Conservation (phyloP, 495 filamentous ascomycete genomes). For the Amniculicola lignicola region DNA sequence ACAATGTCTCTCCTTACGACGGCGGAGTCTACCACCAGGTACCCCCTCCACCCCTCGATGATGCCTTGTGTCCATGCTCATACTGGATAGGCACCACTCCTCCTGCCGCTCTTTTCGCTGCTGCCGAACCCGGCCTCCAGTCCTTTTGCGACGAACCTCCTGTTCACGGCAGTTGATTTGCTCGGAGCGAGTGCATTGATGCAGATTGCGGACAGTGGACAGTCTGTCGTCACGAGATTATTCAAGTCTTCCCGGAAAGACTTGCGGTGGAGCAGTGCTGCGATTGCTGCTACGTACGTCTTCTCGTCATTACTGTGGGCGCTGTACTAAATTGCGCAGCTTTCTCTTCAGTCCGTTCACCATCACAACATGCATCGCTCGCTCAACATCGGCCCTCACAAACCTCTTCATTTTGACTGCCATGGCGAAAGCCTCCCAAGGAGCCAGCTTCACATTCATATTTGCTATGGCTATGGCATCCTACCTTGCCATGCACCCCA, state of each 20-base stretch:
- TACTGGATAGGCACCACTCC: constrained; percentile 66
- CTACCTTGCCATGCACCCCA: constrained; percentile 89
- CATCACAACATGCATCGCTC: constrained; percentile 85
- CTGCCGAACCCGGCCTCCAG: constrained; percentile 64
- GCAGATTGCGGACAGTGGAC: constrained; percentile 77
- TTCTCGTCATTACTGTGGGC: background rate
- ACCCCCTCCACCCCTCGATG: background rate
- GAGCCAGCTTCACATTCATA: constrained; percentile 72
- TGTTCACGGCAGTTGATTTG: constrained; percentile 81
- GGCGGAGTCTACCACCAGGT: constrained; percentile 96
- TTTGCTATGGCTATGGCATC: constrained; percentile 80
- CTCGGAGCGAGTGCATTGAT: constrained; percentile 79
- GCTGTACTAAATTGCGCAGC: constrained; percentile 45
- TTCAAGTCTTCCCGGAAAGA: constrained; percentile 77
- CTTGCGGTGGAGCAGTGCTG: constrained; percentile 69
- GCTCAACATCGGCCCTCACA: constrained; percentile 87
- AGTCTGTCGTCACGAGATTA: constrained; percentile 65
- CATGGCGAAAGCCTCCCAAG: constrained; percentile 75
- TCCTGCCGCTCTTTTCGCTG: constrained; percentile 85
- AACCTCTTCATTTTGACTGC: constrained; percentile 83
- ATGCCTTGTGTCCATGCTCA: background rate
- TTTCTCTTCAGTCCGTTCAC: constrained; percentile 96
- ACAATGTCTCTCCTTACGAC: constrained; percentile 96
- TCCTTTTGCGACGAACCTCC: constrained; percentile 69
- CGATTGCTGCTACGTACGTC: constrained; percentile 72